Evolutionary conservation across 2,329 filamentous ascomycete species (phyloP), one percentile per base, ranked within the genome.

Genomic region (Aurifilum marmelostoma): DNA sequence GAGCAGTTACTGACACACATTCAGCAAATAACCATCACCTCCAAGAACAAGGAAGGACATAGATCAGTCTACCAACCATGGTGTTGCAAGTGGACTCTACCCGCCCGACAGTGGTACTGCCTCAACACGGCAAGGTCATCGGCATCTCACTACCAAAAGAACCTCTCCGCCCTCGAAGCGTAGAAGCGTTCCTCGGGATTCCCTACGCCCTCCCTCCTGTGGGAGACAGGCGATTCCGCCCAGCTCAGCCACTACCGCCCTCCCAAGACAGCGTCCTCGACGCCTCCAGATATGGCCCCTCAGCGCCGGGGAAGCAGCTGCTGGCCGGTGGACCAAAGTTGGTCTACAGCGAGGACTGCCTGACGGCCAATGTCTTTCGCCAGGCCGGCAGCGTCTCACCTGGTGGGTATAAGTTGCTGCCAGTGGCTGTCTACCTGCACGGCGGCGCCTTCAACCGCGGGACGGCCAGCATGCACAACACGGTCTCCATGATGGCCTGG

Each of bases 401-500:
- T 47, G 21, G 43, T 0, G 54, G 56, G 21, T 62, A 50, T 3
- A 66, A 67, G 16, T 54, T 70, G 29, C 32, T 81, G 6, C 79
- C 79, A 0, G 79, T 81, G 3, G 70, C 77, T 27, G 72, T 85
- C 3, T 83, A 83, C 69, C 74, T 85, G 32, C 82, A 85, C 71
- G 83, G 83, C 21, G 83, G 83, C 8, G 79, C 80, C 14, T 85
- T 84, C 75, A 76, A 84, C 77, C 78, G 81, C 73, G 73, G 79
- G 66, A 71, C 75, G 72, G 76, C 80, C 68, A 72, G 79, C 66
- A 76, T 77, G 79, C 81, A 86, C 71, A 80, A 87, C 67, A 83
- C 84, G 1, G 80, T 81, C 0, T 82, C 83, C 0, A 83, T 88
- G 81, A 79, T 87, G 18, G 82, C 80, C n/a, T 86, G 81, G 77